Percentiles rank a stretch among this genome's conserved stretches.
Conservation (phyloP, 1,139 yeast species). For the Yarrowia galli region DNA sequence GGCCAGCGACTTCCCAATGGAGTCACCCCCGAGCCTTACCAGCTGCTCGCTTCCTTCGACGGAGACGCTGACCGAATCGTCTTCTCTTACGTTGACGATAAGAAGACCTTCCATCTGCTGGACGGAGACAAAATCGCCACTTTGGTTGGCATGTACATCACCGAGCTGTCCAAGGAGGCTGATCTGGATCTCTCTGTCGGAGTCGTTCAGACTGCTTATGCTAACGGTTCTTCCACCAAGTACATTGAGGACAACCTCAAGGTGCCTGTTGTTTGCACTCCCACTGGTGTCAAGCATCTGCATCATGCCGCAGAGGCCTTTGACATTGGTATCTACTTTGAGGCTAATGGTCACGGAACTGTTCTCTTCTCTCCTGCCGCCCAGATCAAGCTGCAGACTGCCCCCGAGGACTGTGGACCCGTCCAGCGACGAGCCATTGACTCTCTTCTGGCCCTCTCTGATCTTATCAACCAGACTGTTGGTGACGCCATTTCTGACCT, state of each 20-base stretch:
- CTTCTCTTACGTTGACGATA: constrained; percentile 69
- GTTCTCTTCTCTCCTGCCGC: constrained; percentile 76
- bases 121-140: constrained; percentile 97
- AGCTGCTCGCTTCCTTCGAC: constrained; percentile 83
- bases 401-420: constrained; percentile 49
- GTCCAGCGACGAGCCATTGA: constrained; percentile 57
- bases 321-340: constrained; percentile 93
- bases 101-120: constrained; percentile 64
- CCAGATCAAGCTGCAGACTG: constrained; percentile 51
- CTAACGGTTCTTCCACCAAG: constrained; percentile 88
- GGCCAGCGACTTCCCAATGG: constrained; percentile 78
- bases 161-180: constrained; percentile 57
- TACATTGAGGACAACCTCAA: constrained; percentile 68
- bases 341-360: constrained; percentile 99
- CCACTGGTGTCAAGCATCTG: constrained; percentile 95
- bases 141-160: constrained; percentile 73
- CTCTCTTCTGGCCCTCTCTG: constrained; percentile 64
- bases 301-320: constrained; percentile 86
- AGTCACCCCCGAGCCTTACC: constrained; percentile 53
- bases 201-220: constrained; percentile 96
- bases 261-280: constrained; percentile 85
- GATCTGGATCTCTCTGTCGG: constrained; percentile 61
- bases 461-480: constrained; percentile 90
- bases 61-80: constrained; percentile 98
- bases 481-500: constrained; percentile 97